Evolutionary conservation across 164 flowering plant genomes (phyloP), one percentile per base, ranked within the genome.

Genomic region (Aristolochia californica): DNA sequence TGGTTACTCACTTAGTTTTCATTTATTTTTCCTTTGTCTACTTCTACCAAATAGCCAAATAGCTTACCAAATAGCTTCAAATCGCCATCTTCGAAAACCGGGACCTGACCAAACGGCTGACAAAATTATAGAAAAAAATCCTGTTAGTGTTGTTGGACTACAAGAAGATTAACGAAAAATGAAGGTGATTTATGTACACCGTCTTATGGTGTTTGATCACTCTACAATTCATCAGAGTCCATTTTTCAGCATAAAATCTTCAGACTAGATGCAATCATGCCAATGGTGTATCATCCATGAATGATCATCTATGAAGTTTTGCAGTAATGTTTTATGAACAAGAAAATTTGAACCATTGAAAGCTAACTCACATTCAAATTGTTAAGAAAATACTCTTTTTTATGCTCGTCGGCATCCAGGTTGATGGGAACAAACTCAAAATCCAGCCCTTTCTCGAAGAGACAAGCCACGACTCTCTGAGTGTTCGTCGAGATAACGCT

Each of bases 41-140:
- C 1, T 44, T 44, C 10, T 0, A 1, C 10, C 40, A 12, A 23
- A 26, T n/a, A n/a, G n/a, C n/a, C n/a, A n/a, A n/a, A n/a, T 11
- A 13, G 10, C 52, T 63, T 71, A 79, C 91, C 91, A 25, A 84
- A 82, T 22, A 81, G 74, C 67, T 73, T 78, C 50, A 82, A 20
- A 56, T 83, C 87, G 45, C 81, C 91, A 43, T 83, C 81, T 67
- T 81, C 81, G 15, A 43, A 45, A 9, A 62, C 70, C 5, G 70
- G 70, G 18, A 67, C 48, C 48, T 67, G 58, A 43, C 70, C 70
- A 40, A 67, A 67, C 13, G 70, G 70, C 70, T 67, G 43, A 34
- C 5, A 16, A 50, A 16, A 26, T 3, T 4, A 18, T 15, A 20
- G 13, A 25, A 45, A 49, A 59, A 13, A 47, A 11, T 16, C 15